phyloP scores from a whole-genome alignment of 2,329 filamentous ascomycete species.

The Mycocentrospora acerina region DNA sequence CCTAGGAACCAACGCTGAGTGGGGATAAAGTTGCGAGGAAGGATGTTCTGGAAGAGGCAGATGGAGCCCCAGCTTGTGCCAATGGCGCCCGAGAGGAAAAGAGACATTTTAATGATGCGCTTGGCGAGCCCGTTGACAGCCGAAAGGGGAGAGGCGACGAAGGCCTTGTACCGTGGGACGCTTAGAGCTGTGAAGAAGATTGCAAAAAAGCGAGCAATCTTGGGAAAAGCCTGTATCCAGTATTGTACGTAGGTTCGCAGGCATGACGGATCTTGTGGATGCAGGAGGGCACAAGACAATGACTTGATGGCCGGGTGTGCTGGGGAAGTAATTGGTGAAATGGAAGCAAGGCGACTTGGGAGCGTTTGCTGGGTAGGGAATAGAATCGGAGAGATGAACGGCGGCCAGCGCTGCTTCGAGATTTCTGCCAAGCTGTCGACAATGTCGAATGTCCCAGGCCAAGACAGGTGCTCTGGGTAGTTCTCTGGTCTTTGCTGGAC shows the following conservation, averaged over 20 bases:
- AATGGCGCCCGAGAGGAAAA: slow-evolving; percentile 80
- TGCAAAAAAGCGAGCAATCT: slow-evolving; percentile 75
- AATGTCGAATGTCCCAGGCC: slow-evolving; percentile 75
- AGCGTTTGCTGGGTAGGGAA: slow-evolving; percentile 71
- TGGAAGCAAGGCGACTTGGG: slow-evolving; percentile 63
- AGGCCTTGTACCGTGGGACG: slow-evolving; percentile 65
- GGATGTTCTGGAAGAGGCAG: slow-evolving; percentile 80
- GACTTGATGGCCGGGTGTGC: slow-evolving; percentile 85
- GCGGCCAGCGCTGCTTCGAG: slow-evolving; percentile 81
- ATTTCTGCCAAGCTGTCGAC: slow-evolving; percentile 81
- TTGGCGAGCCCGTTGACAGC: slow-evolving; percentile 67
- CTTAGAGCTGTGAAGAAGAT: slow-evolving; percentile 72
- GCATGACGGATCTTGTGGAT: slow-evolving; percentile 86
- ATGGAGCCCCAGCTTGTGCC: slow-evolving; percentile 86
- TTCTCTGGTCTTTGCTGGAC: slow-evolving; percentile 70
- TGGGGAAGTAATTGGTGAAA: slow-evolving; percentile 76
- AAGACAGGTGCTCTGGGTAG: slow-evolving; percentile 66
- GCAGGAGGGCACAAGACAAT: slow-evolving; percentile 85
- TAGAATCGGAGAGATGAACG: slow-evolving; percentile 81
- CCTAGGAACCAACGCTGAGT: slow-evolving; percentile 88
- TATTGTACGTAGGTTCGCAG: slow-evolving; percentile 83
- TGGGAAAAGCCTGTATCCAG: slow-evolving; percentile 80
- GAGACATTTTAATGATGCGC: slow-evolving; percentile 70
- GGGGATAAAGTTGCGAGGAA: slow-evolving; percentile 73
- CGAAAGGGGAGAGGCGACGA: slow-evolving; percentile 69